Percentiles rank a stretch among this genome's conserved stretches.
These are phyloP conservation scores for Beta macrorhiza DNA, from an alignment of 179 eudicot species.

Conservation along the genomic window DNA sequence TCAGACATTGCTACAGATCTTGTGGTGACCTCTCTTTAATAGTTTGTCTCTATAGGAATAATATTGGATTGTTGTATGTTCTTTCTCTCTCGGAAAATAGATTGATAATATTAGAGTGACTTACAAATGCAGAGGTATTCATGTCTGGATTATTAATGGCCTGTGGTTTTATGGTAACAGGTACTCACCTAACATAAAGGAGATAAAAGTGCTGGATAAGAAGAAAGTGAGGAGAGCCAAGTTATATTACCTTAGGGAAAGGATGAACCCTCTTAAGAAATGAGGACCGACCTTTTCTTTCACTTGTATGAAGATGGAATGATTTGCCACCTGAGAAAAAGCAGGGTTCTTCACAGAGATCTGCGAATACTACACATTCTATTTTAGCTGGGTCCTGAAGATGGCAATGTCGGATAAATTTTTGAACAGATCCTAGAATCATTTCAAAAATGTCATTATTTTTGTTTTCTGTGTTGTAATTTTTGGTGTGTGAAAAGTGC, in stretches of 20 bases:
- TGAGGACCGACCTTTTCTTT: slow-evolving; percentile 22
- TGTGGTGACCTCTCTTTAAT: background rate
- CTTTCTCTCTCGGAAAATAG: background rate
- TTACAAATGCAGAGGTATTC: background rate
- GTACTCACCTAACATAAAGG: slow-evolving; percentile 92
- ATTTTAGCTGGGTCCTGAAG: background rate
- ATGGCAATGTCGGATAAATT: background rate
- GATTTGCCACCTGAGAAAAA: background rate
- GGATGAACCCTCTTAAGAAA: slow-evolving; percentile 68
- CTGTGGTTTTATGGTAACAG: slow-evolving; percentile 35
- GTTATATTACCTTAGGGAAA: slow-evolving; percentile 85
- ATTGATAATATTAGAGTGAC: background rate
- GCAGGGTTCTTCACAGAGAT: background rate
- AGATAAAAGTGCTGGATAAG: slow-evolving; percentile 73
- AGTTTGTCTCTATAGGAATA: background rate
- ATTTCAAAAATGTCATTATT: background rate
- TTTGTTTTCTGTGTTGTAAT: background rate
- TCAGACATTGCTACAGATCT: background rate
- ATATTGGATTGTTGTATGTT: background rate
- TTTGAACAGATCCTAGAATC: background rate
- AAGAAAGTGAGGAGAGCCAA: slow-evolving; percentile 94
- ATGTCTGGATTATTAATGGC: background rate
- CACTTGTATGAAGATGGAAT: background rate
- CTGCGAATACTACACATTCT: background rate
- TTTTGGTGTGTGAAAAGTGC: background rate